Evolutionary conservation across 1,284 basidiomycete genomes (phyloP).

Genomic region (Tilletiaria anomala): DNA sequence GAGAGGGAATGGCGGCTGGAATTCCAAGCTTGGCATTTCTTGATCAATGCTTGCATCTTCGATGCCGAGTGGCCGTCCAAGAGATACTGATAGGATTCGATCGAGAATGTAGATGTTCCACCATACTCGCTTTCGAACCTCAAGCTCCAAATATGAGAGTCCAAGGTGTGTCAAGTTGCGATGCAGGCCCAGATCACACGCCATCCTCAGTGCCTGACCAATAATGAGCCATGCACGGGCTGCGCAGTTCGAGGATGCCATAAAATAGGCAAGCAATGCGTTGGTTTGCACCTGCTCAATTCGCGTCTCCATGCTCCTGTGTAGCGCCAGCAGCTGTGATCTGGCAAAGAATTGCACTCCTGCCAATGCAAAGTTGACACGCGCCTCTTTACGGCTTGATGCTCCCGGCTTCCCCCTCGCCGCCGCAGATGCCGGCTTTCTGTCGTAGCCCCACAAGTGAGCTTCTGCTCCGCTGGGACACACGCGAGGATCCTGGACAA

Average conservation of each 20-base stretch:
- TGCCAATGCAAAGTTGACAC: conserved; percentile 1
- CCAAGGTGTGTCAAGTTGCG: neutral
- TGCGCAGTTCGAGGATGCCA: conserved; percentile 1
- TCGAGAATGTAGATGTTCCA: conserved; percentile 8
- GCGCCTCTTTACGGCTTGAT: too few species aligned
- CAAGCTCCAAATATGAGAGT: neutral
- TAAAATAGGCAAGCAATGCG: conserved; percentile 6
- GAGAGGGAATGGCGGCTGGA: neutral
- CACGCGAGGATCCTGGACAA: neutral
- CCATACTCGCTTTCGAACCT: conserved; percentile 2
- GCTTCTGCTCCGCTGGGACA: too few species aligned
- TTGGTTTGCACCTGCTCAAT: conserved; percentile 1
- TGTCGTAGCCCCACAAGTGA: too few species aligned
- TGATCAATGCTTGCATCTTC: conserved; percentile 5
- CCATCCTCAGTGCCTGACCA: conserved; percentile 3
- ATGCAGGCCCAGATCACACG: conserved; percentile 5
- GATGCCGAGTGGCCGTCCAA: conserved; percentile 4
- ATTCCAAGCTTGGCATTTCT: neutral
- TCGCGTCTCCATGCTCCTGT: neutral
- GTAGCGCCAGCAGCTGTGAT: conserved; percentile 2
- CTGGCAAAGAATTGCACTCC: conserved; percentile 1
- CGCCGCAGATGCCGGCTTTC: too few species aligned
- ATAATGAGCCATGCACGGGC: conserved; percentile 3
- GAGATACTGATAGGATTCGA: conserved; percentile 1
- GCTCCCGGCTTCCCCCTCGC: too few species aligned